Evolutionary conservation across 1,284 basidiomycete genomes (phyloP).

Genomic region (Trichosporon coremiiforme): DNA sequence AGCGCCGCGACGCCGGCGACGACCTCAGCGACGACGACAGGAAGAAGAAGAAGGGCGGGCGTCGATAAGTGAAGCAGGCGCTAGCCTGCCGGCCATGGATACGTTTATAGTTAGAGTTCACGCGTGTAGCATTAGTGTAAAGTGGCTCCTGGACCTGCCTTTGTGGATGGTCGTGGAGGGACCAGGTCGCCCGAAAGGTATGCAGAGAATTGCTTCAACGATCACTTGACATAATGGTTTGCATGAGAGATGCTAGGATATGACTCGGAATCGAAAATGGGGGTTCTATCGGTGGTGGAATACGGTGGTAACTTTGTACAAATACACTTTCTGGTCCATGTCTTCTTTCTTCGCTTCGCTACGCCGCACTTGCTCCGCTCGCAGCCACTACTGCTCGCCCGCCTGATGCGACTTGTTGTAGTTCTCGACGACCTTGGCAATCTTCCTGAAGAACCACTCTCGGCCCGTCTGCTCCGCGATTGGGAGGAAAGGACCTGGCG

Average conservation of each 20-base stretch:
- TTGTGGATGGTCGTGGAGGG: neutral
- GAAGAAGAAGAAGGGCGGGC: conserved; percentile 46
- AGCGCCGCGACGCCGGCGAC: conserved; percentile 37
- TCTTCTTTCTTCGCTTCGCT: no score
- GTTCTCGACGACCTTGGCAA: conserved; percentile 55
- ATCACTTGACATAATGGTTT: neutral
- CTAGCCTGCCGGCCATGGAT: neutral
- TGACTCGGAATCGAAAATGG: conserved; percentile 2
- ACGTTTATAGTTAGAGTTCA: conserved; percentile 3
- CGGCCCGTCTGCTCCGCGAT: conserved; percentile 60
- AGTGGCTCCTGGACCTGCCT: neutral
- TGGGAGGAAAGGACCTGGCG: conserved; percentile 62
- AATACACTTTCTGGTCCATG: neutral
- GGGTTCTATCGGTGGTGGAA: neutral
- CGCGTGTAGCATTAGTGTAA: conserved; percentile 29
- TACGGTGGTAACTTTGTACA: neutral
- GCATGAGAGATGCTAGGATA: neutral
- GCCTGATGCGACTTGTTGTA: conserved; percentile 48
- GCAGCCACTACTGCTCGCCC: conserved; percentile 19
- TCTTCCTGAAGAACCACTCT: conserved; percentile 63
- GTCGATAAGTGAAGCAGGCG: conserved; percentile 20
- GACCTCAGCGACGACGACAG: conserved; percentile 46
- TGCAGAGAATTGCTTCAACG: neutral
- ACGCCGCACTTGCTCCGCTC: conserved; percentile 23
- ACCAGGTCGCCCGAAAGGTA: neutral